phyloP scores from a whole-genome alignment of 2,329 filamentous ascomycete genomes.

The Fusarium decemcellulare region DNA sequence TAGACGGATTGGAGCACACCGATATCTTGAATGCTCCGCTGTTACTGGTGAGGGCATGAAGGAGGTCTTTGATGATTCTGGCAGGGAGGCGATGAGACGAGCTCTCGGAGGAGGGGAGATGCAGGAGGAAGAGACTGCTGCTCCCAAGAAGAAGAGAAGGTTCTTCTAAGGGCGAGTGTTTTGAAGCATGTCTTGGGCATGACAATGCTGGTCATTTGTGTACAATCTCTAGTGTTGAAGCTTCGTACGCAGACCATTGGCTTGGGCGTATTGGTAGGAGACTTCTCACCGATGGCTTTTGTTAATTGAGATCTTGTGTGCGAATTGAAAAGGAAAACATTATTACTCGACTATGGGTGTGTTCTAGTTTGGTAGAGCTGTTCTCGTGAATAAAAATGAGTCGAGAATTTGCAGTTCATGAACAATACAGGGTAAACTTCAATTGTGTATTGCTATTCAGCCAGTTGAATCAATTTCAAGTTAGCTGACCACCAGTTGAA shows the following conservation, averaged over 20 bases:
- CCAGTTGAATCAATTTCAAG: constrained; percentile 23
- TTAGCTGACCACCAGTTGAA: not conserved
- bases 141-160: constrained; percentile 36
- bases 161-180: constrained; percentile 23
- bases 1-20: constrained; percentile 45
- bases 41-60: constrained; percentile 53
- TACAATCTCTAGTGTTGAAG: not conserved
- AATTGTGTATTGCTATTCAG: not conserved
- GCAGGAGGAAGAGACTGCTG: constrained; percentile 11
- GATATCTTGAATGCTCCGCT: constrained; percentile 55
- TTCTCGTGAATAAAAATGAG: no score
- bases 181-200: not conserved
- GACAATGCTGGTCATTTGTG: no score
- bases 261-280: no score
- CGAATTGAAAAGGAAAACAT: not conserved
- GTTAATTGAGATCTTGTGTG: not conserved
- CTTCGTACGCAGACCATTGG: not conserved
- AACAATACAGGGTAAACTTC: constrained; percentile 7
- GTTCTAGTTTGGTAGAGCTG: no score
- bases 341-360: no score
- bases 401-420: no score
- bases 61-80: constrained; percentile 47
- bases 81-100: constrained; percentile 41
- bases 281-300: no score
- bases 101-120: constrained; percentile 17